phyloP scores from a whole-genome alignment of 2,329 filamentous ascomycete species.

The Cladosporium cucumerinum region DNA sequence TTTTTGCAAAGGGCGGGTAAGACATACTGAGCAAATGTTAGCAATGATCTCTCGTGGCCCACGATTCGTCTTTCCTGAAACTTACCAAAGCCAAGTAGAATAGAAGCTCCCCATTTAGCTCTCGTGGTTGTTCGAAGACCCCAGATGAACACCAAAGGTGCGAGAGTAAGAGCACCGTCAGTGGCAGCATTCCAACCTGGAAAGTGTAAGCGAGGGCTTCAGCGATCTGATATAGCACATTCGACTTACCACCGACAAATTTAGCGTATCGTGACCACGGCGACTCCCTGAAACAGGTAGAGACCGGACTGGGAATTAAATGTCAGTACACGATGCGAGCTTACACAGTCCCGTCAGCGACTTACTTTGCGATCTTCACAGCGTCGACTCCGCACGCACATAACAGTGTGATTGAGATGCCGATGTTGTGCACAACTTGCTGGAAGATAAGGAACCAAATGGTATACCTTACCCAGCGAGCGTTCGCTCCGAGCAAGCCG shows the following conservation, averaged over 20 bases:
- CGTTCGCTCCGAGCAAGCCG: neutral
- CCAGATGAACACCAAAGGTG: constrained; percentile 1
- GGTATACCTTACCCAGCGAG: neutral
- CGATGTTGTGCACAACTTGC: constrained; percentile 1
- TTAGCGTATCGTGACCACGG: constrained; percentile 7
- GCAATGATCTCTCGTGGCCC: too few relatives aligned
- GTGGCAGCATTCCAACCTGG: constrained; percentile 7
- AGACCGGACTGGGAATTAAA: neutral
- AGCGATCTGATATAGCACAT: too few relatives aligned
- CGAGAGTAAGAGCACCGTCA: constrained; percentile 7
- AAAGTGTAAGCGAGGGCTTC: neutral
- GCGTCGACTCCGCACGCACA: neutral
- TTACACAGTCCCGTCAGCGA: neutral
- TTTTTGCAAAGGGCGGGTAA: too few relatives aligned
- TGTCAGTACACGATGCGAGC: neutral
- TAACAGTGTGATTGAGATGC: neutral
- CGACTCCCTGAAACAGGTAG: constrained; percentile 3
- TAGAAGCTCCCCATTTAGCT: constrained; percentile 4
- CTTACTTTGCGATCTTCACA: neutral
- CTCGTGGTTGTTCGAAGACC: neutral
- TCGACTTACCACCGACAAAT: constrained; percentile 6
- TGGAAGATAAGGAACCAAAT: constrained; percentile 3
- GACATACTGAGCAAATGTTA: too few relatives aligned
- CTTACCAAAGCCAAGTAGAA: constrained; percentile 1
- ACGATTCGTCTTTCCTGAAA: too few relatives aligned